These are phyloP conservation scores for Ceratobasidium sp. DNA, from an alignment of 1,284 basidiomycete species.

Conservation along the genomic window DNA sequence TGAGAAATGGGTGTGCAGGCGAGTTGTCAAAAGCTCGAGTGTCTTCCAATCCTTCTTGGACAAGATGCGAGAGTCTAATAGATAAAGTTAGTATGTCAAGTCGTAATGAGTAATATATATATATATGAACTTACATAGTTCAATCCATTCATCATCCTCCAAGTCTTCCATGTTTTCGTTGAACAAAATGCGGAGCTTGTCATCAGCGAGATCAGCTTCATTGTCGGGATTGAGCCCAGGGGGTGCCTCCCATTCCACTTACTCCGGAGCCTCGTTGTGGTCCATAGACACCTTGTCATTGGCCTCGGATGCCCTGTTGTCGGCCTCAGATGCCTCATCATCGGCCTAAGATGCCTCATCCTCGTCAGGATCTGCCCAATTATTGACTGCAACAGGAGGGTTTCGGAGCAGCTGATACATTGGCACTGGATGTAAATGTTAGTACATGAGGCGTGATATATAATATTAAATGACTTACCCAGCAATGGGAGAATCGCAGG, in stretches of 20 bases:
- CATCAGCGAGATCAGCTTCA: neutral
- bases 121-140: neutral
- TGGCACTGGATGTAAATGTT: neutral
- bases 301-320: too few relatives aligned
- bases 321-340: neutral
- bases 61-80: neutral
- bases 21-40: slow-evolving; percentile 1
- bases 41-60: neutral
- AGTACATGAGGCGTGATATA: neutral
- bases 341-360: neutral
- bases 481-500: too few relatives aligned
- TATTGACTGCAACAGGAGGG: neutral
- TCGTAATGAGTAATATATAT: too few relatives aligned
- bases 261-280: neutral
- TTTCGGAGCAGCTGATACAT: neutral
- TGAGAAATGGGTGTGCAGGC: slow-evolving; percentile 9
- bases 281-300: too few relatives aligned
- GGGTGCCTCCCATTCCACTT: neutral
- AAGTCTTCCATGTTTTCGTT: neutral
- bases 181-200: neutral
- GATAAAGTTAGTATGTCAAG: neutral
- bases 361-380: neutral
- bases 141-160: slow-evolving; percentile 7
- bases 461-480: too few relatives aligned
- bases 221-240: neutral